A percentile compares a stretch with the other conserved stretches of the same genome.
Conservation (phyloP, 2,329 filamentous ascomycete species). For the Penicillium oxalicum region DNA sequence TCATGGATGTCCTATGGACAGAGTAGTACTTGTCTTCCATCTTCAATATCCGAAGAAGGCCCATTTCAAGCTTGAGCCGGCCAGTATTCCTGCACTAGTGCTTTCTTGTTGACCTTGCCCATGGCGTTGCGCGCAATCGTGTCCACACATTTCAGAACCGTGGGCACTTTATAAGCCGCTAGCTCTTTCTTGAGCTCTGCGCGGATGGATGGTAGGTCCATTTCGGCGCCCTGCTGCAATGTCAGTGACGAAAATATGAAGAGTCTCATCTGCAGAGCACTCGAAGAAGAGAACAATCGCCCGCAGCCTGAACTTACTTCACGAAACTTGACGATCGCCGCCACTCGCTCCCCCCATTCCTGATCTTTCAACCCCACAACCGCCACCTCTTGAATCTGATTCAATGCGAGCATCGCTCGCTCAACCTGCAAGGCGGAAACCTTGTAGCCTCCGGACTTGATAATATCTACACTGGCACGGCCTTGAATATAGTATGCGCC, state of each 20-base stretch:
- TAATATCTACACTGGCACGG: conserved; percentile 48
- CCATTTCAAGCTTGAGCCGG: conserved; percentile 16
- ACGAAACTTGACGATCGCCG: conserved; percentile 45
- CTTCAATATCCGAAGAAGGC: no score
- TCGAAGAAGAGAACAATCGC: neutral
- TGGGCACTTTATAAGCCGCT: conserved; percentile 88
- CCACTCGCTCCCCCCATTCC: conserved; percentile 52
- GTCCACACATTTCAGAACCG: conserved; percentile 75
- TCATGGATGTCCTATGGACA: no score
- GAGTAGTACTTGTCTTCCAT: neutral
- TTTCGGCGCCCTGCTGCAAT: conserved; percentile 17
- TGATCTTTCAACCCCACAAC: conserved; percentile 50
- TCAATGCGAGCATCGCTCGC: conserved; percentile 46
- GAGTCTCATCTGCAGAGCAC: no score
- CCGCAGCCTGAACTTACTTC: conserved; percentile 23
- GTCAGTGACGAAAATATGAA: neutral
- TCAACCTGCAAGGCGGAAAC: conserved; percentile 52
- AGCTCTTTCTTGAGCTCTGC: conserved; percentile 43
- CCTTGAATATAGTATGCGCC: conserved; percentile 50
- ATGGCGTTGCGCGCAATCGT: conserved; percentile 58
- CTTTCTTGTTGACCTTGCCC: conserved; percentile 64
- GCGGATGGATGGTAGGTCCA: conserved; percentile 30
- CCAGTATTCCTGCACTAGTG: conserved; percentile 36
- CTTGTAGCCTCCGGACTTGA: conserved; percentile 53
- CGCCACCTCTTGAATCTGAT: conserved; percentile 47